Percentiles rank a stretch among this genome's conserved stretches.
Conservation (phyloP, 2,329 filamentous ascomycete genomes). For the Arthrocladium fulminans region DNA sequence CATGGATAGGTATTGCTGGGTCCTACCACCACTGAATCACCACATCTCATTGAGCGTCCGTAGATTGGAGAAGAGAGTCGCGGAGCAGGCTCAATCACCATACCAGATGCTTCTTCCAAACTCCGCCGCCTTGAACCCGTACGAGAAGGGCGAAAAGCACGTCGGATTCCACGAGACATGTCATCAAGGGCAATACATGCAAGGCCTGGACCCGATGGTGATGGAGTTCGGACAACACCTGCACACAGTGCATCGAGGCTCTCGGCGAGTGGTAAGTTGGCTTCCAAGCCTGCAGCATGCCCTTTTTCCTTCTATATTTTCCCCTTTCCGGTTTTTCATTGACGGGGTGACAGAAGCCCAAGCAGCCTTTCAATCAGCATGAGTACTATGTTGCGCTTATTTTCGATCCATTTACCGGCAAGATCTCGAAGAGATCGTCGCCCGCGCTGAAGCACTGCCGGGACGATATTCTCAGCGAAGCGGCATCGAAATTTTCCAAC, state of each 20-base stretch:
- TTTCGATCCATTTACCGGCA: slow-evolving; percentile 1
- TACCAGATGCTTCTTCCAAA: neutral
- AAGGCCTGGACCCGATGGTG: neutral
- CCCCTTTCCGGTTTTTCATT: too few species aligned
- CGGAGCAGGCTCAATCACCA: neutral
- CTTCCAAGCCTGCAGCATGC: too few species aligned
- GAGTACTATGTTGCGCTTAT: slow-evolving; percentile 6
- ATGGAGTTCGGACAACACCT: neutral
- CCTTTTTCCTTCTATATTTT: too few species aligned
- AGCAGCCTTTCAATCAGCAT: neutral
- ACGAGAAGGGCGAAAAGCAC: neutral
- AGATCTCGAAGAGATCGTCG: neutral
- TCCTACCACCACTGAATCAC: too few species aligned
- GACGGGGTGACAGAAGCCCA: neutral
- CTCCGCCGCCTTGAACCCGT: neutral
- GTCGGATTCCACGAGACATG: neutral
- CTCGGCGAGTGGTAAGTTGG: neutral
- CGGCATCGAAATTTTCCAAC: neutral
- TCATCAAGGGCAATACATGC: neutral
- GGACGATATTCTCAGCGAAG: slow-evolving; percentile 1
- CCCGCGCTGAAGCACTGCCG: slow-evolving; percentile 1
- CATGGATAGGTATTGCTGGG: too few species aligned
- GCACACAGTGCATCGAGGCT: neutral
- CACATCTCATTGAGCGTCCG: too few species aligned
- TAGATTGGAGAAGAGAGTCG: too few species aligned